Percentiles rank a stretch among this genome's conserved stretches.
phyloP scores from a whole-genome alignment of 305 asterid species.

The Andrographis paniculata region DNA sequence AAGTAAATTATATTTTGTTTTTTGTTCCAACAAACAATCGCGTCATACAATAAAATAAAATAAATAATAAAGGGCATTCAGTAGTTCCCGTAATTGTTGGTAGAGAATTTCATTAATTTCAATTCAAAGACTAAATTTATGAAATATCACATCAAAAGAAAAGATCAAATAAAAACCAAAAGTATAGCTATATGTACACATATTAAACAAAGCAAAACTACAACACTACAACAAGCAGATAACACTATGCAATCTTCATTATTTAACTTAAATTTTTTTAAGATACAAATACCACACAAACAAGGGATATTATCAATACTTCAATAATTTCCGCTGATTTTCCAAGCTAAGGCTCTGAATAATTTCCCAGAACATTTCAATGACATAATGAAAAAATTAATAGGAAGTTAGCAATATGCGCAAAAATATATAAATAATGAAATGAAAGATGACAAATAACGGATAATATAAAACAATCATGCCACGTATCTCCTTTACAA shows the following conservation, averaged over 20 bases:
- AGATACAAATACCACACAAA: too few relatives aligned
- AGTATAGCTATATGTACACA: too few relatives aligned
- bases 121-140: too few relatives aligned
- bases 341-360: conserved; percentile 63
- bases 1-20: too few relatives aligned
- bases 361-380: conserved; percentile 94
- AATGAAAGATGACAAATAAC: background rate
- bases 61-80: too few relatives aligned
- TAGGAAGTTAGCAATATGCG: conserved; percentile 19
- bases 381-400: conserved; percentile 55
- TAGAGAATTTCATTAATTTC: too few relatives aligned
- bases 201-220: too few relatives aligned
- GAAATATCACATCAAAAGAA: too few relatives aligned
- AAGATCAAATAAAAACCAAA: too few relatives aligned
- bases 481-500: background rate
- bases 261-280: background rate
- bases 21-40: too few relatives aligned
- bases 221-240: background rate
- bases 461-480: background rate
- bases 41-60: too few relatives aligned
- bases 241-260: background rate
- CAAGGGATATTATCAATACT: conserved; percentile 43
- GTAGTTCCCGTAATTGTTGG: too few relatives aligned
- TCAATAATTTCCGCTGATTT: conserved; percentile 74
- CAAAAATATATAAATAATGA: background rate